Evolutionary conservation across 306 rosid genomes (phyloP).

Genomic region (Acacia confusa): DNA sequence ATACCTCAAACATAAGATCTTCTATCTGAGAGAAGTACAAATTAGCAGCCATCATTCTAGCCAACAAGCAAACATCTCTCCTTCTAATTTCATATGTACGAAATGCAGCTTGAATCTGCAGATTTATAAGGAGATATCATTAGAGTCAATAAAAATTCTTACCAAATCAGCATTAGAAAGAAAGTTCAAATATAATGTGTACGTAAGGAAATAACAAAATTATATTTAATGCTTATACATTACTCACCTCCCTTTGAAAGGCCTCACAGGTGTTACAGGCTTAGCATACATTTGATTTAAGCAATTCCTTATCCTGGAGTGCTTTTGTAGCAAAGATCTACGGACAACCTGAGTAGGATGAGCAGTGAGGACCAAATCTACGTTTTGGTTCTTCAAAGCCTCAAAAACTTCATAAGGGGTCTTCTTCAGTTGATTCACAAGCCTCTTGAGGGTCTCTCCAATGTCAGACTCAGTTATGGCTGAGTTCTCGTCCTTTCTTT

Average conservation of each 20-base stretch:
- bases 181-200: neutral
- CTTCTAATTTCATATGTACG: constrained; percentile 87
- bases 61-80: constrained; percentile 74
- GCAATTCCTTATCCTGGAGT: constrained; percentile 78
- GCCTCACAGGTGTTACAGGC: too few relatives aligned
- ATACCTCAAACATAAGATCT: constrained; percentile 94
- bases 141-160: too few relatives aligned
- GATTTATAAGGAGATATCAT: neutral
- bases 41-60: constrained; percentile 95
- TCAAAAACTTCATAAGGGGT: constrained; percentile 81
- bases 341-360: constrained; percentile 91
- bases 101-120: constrained; percentile 90
- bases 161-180: too few relatives aligned
- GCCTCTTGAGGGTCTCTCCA: constrained; percentile 87
- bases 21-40: constrained; percentile 88
- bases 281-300: constrained; percentile 75
- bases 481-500: constrained; percentile 81
- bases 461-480: constrained; percentile 86
- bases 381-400: constrained; percentile 86
- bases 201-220: neutral
- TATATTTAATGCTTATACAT: too few relatives aligned
- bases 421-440: constrained; percentile 69
- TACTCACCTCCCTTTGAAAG: constrained; percentile 78
- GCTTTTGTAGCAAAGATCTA: constrained; percentile 87
- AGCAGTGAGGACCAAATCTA: constrained; percentile 86